Conservation (phyloP, 768 basidiomycete genomes). For the Amanita pseudoporphyria region DNA sequence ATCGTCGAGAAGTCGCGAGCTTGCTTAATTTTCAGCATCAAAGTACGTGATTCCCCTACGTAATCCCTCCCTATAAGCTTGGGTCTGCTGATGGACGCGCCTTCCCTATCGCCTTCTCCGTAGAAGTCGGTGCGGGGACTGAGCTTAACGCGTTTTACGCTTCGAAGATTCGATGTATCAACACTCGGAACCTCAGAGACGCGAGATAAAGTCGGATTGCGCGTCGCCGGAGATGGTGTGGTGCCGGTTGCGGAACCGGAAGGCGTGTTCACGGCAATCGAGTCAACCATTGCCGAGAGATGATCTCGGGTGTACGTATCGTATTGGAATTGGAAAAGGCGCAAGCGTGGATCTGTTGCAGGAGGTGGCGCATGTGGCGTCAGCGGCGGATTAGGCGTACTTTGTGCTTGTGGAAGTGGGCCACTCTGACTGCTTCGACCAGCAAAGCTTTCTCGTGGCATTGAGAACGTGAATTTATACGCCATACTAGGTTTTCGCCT, state of each 20-base stretch:
- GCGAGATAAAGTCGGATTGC: conserved; percentile 33
- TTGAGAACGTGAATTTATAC: conserved; percentile 68
- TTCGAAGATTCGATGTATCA: conserved; percentile 48
- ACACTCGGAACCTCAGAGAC: conserved; percentile 34
- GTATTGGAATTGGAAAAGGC: conserved; percentile 89
- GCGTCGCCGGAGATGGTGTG: conserved; percentile 37
- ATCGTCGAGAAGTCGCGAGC: conserved; percentile 73
- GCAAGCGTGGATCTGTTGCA: conserved; percentile 63
- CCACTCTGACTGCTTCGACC: conserved; percentile 18
- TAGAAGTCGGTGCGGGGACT: conserved; percentile 57
- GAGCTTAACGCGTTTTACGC: conserved; percentile 73
- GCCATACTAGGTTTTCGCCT: conserved; percentile 37
- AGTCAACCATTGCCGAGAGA: conserved; percentile 88
- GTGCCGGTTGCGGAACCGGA: conserved; percentile 44
- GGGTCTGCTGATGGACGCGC: conserved; percentile 40
- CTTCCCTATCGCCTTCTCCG: conserved; percentile 38
- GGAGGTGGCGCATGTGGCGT: conserved; percentile 21
- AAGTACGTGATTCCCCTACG: conserved; percentile 63
- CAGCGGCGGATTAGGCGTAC: conserved; percentile 41
- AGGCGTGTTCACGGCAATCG: conserved; percentile 76
- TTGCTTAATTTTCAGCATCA: conserved; percentile 76
- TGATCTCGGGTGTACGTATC: conserved; percentile 96
- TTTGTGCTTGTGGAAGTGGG: conserved; percentile 45
- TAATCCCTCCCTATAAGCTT: conserved; percentile 50
- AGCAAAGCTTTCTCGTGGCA: conserved; percentile 32